These are phyloP conservation scores for Gynochthodes officinalis DNA, from an alignment of 257 asterid species.

Conservation along the genomic window DNA sequence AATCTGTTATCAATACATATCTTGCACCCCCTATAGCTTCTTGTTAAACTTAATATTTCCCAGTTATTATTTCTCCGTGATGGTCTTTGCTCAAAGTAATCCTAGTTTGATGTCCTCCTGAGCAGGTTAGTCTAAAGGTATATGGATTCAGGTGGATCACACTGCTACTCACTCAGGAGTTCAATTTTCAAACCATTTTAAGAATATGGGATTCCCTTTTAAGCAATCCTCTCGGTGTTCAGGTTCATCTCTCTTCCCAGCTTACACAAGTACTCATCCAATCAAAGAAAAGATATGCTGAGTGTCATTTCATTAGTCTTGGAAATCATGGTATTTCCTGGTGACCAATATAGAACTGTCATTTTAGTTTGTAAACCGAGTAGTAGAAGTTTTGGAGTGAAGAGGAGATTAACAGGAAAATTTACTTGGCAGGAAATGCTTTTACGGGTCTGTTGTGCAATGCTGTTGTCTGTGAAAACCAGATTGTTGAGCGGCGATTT, in stretches of 20 bases:
- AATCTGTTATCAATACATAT: not conserved
- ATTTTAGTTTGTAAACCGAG: not conserved
- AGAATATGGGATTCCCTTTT: slow-evolving; percentile 30
- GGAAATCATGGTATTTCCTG: not conserved
- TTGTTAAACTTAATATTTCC: not conserved
- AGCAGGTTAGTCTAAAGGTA: slow-evolving; percentile 23
- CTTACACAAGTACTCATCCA: not conserved
- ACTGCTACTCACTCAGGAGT: slow-evolving; percentile 28
- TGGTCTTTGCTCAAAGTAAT: not conserved
- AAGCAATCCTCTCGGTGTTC: slow-evolving; percentile 24
- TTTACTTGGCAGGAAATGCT: slow-evolving; percentile 21
- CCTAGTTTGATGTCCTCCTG: not conserved
- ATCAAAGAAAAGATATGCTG: too few species aligned
- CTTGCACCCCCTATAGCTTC: not conserved
- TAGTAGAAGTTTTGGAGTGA: not conserved
- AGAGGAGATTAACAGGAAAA: not conserved
- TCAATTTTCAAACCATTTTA: slow-evolving; percentile 14
- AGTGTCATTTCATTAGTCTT: too few species aligned
- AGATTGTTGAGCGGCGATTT: slow-evolving; percentile 21
- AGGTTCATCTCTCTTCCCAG: slow-evolving; percentile 6
- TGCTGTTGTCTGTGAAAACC: slow-evolving; percentile 24
- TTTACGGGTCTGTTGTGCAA: slow-evolving; percentile 26
- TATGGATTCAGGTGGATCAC: slow-evolving; percentile 32
- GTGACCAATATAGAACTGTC: not conserved
- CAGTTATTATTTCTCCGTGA: not conserved